phyloP scores from a whole-genome alignment of 352 stramenopile genomes.

The Phytophthora pinifolia region DNA sequence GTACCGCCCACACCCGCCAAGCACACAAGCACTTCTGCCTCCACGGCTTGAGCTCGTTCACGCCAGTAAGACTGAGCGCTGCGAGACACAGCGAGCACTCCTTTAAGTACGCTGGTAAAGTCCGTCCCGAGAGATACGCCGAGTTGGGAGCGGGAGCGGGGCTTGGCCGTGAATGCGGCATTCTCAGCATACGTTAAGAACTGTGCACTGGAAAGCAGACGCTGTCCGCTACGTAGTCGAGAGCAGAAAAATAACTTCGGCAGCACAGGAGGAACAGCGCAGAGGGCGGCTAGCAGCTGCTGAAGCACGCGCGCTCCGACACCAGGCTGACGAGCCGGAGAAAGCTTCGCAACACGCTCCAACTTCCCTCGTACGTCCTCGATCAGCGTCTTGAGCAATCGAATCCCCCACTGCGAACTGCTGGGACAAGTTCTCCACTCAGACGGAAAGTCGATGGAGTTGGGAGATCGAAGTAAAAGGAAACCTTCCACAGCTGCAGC shows the following conservation, averaged over 20 bases:
- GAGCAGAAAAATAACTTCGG: slow-evolving; percentile 50
- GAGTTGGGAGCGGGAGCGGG: slow-evolving; percentile 47
- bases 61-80: slow-evolving; percentile 22
- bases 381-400: slow-evolving; percentile 15
- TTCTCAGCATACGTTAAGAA: slow-evolving; percentile 53
- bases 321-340: slow-evolving; percentile 11
- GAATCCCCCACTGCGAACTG: slow-evolving; percentile 17
- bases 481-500: slow-evolving; percentile 36
- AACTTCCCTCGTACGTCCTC: slow-evolving; percentile 24
- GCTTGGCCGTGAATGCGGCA: slow-evolving; percentile 45
- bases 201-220: slow-evolving; percentile 37
- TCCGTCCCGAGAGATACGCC: slow-evolving; percentile 51
- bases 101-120: slow-evolving; percentile 51
- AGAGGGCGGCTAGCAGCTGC: slow-evolving; percentile 38
- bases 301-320: slow-evolving; percentile 38
- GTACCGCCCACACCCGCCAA: slow-evolving; percentile 11
- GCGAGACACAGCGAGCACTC: slow-evolving; percentile 27
- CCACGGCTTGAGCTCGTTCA: slow-evolving; percentile 17
- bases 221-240: slow-evolving; percentile 19
- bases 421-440: background rate
- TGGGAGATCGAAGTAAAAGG: slow-evolving; percentile 26
- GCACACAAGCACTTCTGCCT: slow-evolving; percentile 36
- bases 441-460: slow-evolving; percentile 24
- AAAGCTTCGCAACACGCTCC: slow-evolving; percentile 30
- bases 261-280: slow-evolving; percentile 27